phyloP scores from a whole-genome alignment of 164 flowering plant species.

The Taxillus chinensis region DNA sequence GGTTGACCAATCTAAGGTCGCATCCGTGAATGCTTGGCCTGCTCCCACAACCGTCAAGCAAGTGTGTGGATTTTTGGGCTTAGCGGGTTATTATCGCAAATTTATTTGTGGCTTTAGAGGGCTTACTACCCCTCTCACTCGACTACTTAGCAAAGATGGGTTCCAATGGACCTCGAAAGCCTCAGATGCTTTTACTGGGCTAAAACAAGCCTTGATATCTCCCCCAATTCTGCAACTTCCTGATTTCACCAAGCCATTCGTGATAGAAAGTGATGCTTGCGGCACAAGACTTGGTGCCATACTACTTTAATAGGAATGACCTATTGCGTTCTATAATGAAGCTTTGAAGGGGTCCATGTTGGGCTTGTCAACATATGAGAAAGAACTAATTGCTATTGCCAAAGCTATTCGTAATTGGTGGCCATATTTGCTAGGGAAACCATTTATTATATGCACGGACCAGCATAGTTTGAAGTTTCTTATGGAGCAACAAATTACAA shows the following conservation, averaged over 20 bases:
- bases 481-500: neutral
- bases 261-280: neutral
- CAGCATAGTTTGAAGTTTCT: neutral
- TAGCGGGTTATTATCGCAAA: conserved; percentile 2
- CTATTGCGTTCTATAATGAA: too few species aligned
- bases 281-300: too few species aligned
- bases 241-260: too few species aligned
- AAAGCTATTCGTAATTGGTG: too few species aligned
- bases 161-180: neutral
- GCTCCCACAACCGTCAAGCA: neutral
- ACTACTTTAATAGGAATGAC: too few species aligned
- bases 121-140: neutral
- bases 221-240: neutral
- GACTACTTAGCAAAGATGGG: neutral
- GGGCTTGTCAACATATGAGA: too few species aligned
- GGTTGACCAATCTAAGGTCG: neutral
- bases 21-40: conserved; percentile 5
- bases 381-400: too few species aligned
- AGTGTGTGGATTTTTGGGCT: conserved; percentile 5
- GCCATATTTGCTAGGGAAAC: too few species aligned
- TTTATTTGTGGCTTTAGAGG: neutral
- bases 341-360: too few species aligned
- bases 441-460: too few species aligned
- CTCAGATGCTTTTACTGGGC: neutral
- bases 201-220: neutral